Conservation (phyloP, 306 rosid genomes). For the Castanospermum australe region DNA sequence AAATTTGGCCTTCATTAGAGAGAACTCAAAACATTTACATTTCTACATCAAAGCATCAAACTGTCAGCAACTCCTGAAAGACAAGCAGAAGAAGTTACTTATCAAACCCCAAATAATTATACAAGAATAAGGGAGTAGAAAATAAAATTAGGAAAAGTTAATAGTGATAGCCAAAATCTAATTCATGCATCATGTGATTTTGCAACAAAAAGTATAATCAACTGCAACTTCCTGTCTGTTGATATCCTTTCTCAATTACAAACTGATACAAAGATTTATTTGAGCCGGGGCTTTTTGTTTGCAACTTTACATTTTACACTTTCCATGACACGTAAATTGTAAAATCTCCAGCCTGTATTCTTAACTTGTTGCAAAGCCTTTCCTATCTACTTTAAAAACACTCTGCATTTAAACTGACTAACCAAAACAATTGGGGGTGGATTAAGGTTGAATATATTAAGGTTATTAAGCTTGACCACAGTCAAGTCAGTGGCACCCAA, state of each 20-base stretch:
- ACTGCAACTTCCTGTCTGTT: background rate
- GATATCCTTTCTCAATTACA: background rate
- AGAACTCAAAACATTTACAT: constrained; percentile 41
- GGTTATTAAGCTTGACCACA: background rate
- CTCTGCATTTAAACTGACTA: too few species aligned
- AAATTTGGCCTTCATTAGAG: constrained; percentile 28
- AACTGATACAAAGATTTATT: background rate
- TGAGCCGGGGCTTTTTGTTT: background rate
- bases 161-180: background rate
- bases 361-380: background rate
- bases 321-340: background rate
- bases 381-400: too few species aligned
- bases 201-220: background rate
- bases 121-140: constrained; percentile 5
- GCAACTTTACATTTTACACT: background rate
- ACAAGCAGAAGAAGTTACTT: constrained; percentile 9
- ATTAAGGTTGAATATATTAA: background rate
- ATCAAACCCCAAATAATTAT: constrained; percentile 4
- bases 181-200: background rate
- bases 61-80: constrained; percentile 92
- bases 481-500: background rate
- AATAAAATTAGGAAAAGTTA: background rate
- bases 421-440: too few species aligned
- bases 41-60: constrained; percentile 40
- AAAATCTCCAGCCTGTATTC: background rate